These are phyloP conservation scores for Mimosa bimucronata DNA, from an alignment of 306 rosid genomes.

Conservation along the genomic window DNA sequence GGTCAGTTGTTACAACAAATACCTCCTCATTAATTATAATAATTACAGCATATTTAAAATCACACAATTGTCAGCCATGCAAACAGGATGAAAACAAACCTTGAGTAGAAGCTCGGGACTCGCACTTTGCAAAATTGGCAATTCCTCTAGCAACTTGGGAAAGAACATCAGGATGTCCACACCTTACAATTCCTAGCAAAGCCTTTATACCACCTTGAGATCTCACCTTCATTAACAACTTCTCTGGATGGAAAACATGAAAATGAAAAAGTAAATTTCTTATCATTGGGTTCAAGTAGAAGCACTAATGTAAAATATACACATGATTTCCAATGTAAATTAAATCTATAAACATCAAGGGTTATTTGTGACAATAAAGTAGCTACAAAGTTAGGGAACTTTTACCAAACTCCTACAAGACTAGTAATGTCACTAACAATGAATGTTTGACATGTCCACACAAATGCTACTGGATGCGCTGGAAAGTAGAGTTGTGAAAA, in stretches of 20 bases:
- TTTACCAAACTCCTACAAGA: not conserved
- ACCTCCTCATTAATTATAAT: not conserved
- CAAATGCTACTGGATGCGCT: not conserved
- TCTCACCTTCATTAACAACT: conserved; percentile 77
- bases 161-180: conserved; percentile 97
- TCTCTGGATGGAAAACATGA: conserved; percentile 54
- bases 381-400: not conserved
- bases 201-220: conserved; percentile 97
- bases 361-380: not conserved
- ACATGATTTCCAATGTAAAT: conserved; percentile 1
- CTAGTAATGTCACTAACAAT: not conserved
- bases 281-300: not conserved
- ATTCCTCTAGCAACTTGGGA: conserved; percentile 98
- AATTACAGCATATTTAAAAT: not conserved
- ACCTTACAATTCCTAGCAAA: conserved; percentile 91
- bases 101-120: conserved; percentile 88
- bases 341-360: not conserved
- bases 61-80: not conserved
- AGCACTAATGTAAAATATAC: conserved; percentile 11
- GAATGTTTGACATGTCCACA: not conserved
- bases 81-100: conserved; percentile 48
- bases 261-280: conserved; percentile 20
- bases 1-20: not conserved
- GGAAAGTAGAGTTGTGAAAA: not conserved
- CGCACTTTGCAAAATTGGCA: conserved; percentile 98